Evolutionary conservation across 2,329 filamentous ascomycete genomes (phyloP), one percentile per base, ranked within the genome.

Genomic region (Septoria linicola): DNA sequence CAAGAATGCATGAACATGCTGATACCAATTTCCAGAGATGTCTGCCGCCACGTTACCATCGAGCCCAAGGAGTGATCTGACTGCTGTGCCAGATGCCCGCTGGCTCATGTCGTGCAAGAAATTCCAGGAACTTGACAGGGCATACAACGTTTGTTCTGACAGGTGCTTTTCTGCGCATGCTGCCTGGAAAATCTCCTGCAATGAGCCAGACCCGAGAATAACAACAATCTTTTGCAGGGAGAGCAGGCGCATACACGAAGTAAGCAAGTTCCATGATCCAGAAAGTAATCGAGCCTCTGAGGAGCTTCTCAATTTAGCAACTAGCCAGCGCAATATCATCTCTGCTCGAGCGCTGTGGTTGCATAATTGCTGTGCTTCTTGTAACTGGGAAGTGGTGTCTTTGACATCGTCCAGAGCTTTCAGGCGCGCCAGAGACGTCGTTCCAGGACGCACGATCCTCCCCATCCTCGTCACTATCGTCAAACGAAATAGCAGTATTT

Each of bases 181-280:
- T 60, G 82, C 79, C 60, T 84, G 81, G 35, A 95, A 67, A 8
- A 89, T 79, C 1, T 72, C 70, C 27, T 87, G 71, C 46, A 95
- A 88, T 39, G 81, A 79, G 50, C 84, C 77, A 51, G 90, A 84
- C 17, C 81, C 83, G 5, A 95, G 76, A 3, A 87, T 82, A 51
- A 83, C 83, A 7, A 88, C 87, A 19, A 88, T 75, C 8, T 82
- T 84, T 39, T 86, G 83, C 0, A 83, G 73, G 0, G 88, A 84
- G 14, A 92, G 80, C n/a, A 82, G 73, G 42, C 76, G 73, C 47
- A 88, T 77, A 41, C 86, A 74, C 52, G 77, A 78, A 37, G 75
- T 74, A 19, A 90, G 67, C 30, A 89, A 76, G 23, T 72, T 75
- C 87, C 80, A 84, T 23, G 74, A 71, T 39, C 63, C 62, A n/a